Evolutionary conservation across 2,329 filamentous ascomycete species (phyloP).

Genomic region (Blumeriella jaapii): DNA sequence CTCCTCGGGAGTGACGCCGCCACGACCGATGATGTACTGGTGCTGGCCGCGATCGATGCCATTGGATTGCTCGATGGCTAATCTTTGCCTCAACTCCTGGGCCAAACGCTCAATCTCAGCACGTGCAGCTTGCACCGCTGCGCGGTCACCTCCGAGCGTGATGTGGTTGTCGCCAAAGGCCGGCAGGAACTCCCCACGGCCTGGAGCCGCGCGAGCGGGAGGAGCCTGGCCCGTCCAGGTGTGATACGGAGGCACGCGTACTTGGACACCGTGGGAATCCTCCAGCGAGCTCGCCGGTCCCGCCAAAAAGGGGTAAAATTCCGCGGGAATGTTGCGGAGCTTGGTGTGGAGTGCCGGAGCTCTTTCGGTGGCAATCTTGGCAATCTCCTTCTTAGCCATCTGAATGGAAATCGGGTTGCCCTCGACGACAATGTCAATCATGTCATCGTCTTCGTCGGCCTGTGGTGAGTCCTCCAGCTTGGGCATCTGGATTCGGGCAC

Average conservation of each 20-base stretch:
- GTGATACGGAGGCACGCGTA: constrained; percentile 75
- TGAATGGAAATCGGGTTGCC: constrained; percentile 83
- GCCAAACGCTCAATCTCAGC: constrained; percentile 71
- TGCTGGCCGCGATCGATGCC: constrained; percentile 73
- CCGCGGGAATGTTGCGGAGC: constrained; percentile 72
- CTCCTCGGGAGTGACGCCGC: constrained; percentile 67
- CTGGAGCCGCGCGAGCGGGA: constrained; percentile 47
- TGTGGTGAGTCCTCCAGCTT: constrained; percentile 56
- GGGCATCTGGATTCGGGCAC: constrained; percentile 82
- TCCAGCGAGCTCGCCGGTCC: constrained; percentile 63
- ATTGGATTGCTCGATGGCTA: constrained; percentile 66
- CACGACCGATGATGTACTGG: constrained; percentile 86
- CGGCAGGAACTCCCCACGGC: constrained; percentile 60
- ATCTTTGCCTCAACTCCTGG: constrained; percentile 61
- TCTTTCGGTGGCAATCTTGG: constrained; percentile 78
- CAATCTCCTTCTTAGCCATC: constrained; percentile 71
- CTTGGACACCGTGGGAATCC: constrained; percentile 60
- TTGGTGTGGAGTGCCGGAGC: constrained; percentile 72
- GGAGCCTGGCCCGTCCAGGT: constrained; percentile 59
- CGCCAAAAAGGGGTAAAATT: constrained; percentile 92
- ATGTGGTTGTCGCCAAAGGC: constrained; percentile 67
- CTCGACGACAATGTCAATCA: constrained; percentile 78
- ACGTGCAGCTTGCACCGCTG: constrained; percentile 67
- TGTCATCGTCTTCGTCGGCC: constrained; percentile 65
- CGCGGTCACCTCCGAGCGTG: constrained; percentile 73